Conservation (phyloP, 1,284 basidiomycete species). For the Puccinia coronata region DNA sequence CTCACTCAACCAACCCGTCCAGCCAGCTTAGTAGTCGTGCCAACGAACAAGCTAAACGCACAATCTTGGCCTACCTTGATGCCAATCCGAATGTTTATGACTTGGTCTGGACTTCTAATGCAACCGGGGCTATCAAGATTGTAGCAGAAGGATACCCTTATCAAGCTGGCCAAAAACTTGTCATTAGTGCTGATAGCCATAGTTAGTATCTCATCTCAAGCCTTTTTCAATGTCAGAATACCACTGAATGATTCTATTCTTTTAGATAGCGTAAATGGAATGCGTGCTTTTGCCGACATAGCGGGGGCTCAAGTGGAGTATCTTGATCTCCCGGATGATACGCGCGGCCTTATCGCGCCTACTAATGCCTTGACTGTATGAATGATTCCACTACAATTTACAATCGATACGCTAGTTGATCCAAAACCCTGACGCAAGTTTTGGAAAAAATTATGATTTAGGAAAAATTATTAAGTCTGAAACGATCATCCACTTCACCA, state of each 20-base stretch:
- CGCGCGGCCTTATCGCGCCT: constrained; percentile 65
- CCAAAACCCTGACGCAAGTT: constrained; percentile 62
- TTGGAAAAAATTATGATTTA: too few species aligned
- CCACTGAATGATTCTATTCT: constrained; percentile 60
- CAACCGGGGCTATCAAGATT: constrained; percentile 74
- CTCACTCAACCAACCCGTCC: constrained; percentile 71
- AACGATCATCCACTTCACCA: constrained; percentile 55
- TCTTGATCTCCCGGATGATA: constrained; percentile 68
- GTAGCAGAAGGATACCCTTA: constrained; percentile 78
- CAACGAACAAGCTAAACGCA: too few species aligned
- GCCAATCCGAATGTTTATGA: constrained; percentile 64
- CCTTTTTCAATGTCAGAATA: background rate
- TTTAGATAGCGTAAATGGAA: constrained; percentile 70
- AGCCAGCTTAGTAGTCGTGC: constrained; percentile 63
- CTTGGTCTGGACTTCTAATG: constrained; percentile 77
- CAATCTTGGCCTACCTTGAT: too few species aligned
- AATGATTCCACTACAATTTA: constrained; percentile 59
- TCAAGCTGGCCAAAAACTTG: constrained; percentile 54
- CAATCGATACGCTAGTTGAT: constrained; percentile 56
- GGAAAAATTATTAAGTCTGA: constrained; percentile 5
- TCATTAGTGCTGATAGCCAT: constrained; percentile 62
- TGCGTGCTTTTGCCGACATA: constrained; percentile 69
- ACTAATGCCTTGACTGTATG: constrained; percentile 44
- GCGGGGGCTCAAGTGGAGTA: constrained; percentile 67
- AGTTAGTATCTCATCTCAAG: constrained; percentile 64